Evolutionary conservation across 257 asterid genomes (phyloP).

Genomic region (Craterostigma plantagineum): DNA sequence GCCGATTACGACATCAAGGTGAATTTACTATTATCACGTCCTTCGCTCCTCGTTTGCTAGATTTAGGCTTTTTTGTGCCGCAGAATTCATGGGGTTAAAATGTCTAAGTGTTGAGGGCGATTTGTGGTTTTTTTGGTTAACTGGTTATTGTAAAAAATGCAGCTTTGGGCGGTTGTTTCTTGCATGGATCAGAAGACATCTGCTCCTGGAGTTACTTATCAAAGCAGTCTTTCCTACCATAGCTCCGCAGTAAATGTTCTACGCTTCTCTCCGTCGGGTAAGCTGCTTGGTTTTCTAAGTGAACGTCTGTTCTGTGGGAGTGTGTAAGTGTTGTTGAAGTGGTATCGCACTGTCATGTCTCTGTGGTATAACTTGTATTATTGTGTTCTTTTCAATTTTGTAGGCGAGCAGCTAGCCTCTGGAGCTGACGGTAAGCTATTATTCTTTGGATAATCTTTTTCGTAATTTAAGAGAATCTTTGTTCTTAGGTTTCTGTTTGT

Average conservation of each 20-base stretch:
- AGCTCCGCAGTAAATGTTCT: conserved; percentile 72
- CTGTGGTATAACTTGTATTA: background rate
- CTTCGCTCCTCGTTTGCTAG: too few species aligned
- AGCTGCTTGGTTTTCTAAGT: conserved; percentile 3
- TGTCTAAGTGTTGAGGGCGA: too few species aligned
- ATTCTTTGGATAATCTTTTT: background rate
- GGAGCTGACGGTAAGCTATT: conserved; percentile 79
- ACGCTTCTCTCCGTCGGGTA: conserved; percentile 91
- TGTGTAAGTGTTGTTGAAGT: background rate
- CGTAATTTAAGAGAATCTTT: background rate
- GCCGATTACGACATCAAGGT: conserved; percentile 95
- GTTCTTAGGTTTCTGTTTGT: conserved; percentile 1
- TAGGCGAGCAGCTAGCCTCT: conserved; percentile 93
- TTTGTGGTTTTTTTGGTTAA: too few species aligned
- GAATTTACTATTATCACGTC: background rate
- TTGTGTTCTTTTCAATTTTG: conserved; percentile 4
- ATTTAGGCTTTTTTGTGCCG: too few species aligned
- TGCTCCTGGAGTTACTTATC: conserved; percentile 48
- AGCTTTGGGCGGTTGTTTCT: conserved; percentile 64
- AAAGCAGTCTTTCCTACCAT: conserved; percentile 64
- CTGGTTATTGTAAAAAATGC: conserved; percentile 13
- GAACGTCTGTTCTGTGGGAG: background rate
- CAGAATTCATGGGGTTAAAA: background rate
- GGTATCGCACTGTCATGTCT: background rate
- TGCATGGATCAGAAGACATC: conserved; percentile 31